phyloP scores from a whole-genome alignment of 805 yeast genomes.

The Teunomyces stri region DNA sequence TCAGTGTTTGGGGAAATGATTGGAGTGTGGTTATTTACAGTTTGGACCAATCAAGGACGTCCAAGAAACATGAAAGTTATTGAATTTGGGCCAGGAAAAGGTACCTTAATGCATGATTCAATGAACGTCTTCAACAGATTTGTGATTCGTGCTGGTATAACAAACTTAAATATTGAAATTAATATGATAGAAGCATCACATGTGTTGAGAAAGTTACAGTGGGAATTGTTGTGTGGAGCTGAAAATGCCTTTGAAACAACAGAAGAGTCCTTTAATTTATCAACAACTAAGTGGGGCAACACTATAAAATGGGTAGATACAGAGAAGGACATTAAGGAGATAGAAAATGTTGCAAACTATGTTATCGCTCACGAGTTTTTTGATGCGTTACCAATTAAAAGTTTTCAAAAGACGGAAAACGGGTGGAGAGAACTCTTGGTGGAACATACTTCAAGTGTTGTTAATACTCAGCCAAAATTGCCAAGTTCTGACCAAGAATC shows the following conservation, averaged over 20 bases:
- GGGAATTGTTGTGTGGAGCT: constrained; percentile 44
- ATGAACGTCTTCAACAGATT: constrained; percentile 48
- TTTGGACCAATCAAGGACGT: constrained; percentile 56
- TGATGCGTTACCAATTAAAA: constrained; percentile 79
- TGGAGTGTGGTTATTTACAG: constrained; percentile 66
- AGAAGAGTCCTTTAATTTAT: constrained; percentile 32
- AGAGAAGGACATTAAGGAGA: constrained; percentile 42
- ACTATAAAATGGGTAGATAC: constrained; percentile 59
- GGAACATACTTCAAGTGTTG: constrained; percentile 46
- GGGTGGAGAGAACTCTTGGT: constrained; percentile 84
- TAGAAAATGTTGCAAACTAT: constrained; percentile 47
- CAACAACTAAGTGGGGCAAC: constrained; percentile 52
- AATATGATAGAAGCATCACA: constrained; percentile 72
- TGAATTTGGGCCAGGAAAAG: constrained; percentile 86
- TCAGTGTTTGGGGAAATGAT: constrained; percentile 84
- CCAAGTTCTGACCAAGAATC: constrained; percentile 14
- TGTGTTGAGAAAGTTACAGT: constrained; percentile 58
- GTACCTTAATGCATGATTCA: constrained; percentile 71
- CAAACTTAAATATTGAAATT: constrained; percentile 34
- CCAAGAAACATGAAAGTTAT: constrained; percentile 53
- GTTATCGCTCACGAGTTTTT: constrained; percentile 83
- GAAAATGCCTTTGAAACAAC: constrained; percentile 15
- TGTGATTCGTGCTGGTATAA: constrained; percentile 13
- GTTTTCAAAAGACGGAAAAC: constrained; percentile 55
- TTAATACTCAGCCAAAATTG: constrained; percentile 30